A percentile compares a stretch with the other conserved stretches of the same genome.
These are phyloP conservation scores for Coniochaeta pulveracea DNA, from an alignment of 2,329 filamentous ascomycete genomes.

Conservation along the genomic window DNA sequence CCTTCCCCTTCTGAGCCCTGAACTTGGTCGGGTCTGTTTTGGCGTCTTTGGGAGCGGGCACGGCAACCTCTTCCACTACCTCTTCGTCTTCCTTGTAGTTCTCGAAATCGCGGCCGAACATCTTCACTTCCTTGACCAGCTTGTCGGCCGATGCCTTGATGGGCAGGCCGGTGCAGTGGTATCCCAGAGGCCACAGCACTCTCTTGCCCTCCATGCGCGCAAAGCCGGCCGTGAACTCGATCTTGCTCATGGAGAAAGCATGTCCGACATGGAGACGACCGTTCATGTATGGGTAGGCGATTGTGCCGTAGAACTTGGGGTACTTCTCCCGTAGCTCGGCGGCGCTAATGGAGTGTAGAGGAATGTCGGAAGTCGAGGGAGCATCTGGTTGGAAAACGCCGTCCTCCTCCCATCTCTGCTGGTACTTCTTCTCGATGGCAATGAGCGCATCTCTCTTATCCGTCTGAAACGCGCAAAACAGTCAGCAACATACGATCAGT, in stretches of 20 bases:
- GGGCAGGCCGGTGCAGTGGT: conserved; percentile 94
- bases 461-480: conserved; percentile 38
- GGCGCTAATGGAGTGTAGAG: conserved; percentile 60
- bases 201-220: conserved; percentile 85
- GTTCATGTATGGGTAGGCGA: conserved; percentile 64
- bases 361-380: conserved; percentile 66
- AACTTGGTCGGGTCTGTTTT: conserved; percentile 83
- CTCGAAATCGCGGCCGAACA: conserved; percentile 82
- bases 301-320: conserved; percentile 79
- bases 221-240: conserved; percentile 72
- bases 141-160: conserved; percentile 98
- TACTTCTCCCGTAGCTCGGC: conserved; percentile 67
- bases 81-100: conserved; percentile 54
- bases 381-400: conserved; percentile 79
- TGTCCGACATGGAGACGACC: conserved; percentile 84
- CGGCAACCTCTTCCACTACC: conserved; percentile 34
- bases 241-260: conserved; percentile 82
- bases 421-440: conserved; percentile 77
- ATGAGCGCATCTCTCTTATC: conserved; percentile 80
- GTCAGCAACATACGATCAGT: conserved; percentile 11
- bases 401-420: conserved; percentile 68
- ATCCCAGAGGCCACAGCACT: conserved; percentile 81
- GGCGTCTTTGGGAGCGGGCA: conserved; percentile 51
- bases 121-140: conserved; percentile 75
- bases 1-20: conserved; percentile 85